A percentile compares a stretch with the other conserved stretches of the same genome.
Evolutionary conservation across 2,329 filamentous ascomycete genomes (phyloP).

Genomic region (Plectosphaerella plurivora): DNA sequence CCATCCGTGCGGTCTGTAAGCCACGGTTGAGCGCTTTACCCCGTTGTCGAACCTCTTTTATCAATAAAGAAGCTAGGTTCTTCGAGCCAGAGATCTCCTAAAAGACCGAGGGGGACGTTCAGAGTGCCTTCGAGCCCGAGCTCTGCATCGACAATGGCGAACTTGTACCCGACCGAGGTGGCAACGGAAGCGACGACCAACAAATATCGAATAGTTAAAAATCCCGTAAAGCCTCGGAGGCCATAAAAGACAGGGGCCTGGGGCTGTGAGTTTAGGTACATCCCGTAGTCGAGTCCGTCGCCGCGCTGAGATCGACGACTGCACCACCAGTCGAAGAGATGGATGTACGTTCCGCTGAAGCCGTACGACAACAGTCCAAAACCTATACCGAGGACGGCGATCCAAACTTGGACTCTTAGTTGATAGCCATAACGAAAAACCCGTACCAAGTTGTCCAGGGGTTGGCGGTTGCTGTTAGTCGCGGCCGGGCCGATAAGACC

Average conservation of each 20-base stretch:
- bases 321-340: slow-evolving; percentile 12
- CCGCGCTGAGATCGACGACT: background rate
- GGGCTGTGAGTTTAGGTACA: background rate
- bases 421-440: background rate
- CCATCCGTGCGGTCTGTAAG: too few relatives aligned
- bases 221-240: background rate
- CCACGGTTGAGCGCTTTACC: too few relatives aligned
- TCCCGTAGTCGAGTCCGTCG: slow-evolving; percentile 6
- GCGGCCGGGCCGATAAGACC: background rate
- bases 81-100: too few relatives aligned
- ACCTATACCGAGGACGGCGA: background rate
- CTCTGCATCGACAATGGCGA: background rate
- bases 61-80: too few relatives aligned
- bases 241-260: background rate
- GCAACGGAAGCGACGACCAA: background rate
- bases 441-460: background rate
- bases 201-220: background rate
- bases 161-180: background rate
- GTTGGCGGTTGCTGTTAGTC: background rate
- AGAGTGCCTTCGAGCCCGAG: background rate
- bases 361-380: slow-evolving; percentile 9
- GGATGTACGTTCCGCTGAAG: slow-evolving; percentile 5
- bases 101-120: too few relatives aligned
- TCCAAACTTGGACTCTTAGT: background rate
- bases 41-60: too few relatives aligned